A percentile compares a stretch with the other conserved stretches of the same genome.
Evolutionary conservation across 768 basidiomycete species (phyloP).

Genomic region (Leucocoprinus leucothites): DNA sequence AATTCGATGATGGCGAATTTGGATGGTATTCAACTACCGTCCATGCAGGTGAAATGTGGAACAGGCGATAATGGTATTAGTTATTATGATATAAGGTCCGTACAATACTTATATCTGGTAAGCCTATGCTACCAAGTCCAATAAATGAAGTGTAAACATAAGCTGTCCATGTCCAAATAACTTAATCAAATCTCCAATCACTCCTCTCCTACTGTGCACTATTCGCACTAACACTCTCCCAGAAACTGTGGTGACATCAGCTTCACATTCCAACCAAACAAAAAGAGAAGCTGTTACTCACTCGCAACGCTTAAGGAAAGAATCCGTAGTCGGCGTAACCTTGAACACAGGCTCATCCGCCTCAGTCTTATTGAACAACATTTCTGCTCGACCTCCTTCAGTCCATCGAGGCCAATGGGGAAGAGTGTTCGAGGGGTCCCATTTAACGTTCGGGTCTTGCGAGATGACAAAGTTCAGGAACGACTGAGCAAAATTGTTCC

Average conservation of each 20-base stretch:
- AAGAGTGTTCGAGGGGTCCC: slow-evolving; percentile 26
- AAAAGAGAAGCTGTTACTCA: not conserved
- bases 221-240: slow-evolving; percentile 5
- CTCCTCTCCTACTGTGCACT: slow-evolving; percentile 1
- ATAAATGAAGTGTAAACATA: too few relatives aligned
- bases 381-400: slow-evolving; percentile 27
- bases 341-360: slow-evolving; percentile 20
- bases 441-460: slow-evolving; percentile 29
- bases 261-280: not conserved
- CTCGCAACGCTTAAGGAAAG: slow-evolving; percentile 8
- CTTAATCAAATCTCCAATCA: too few relatives aligned
- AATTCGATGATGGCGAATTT: too few relatives aligned
- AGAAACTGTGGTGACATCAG: not conserved
- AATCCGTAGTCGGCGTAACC: not conserved
- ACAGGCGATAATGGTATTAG: too few relatives aligned
- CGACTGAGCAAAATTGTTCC: slow-evolving; percentile 32
- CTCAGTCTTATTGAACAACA: slow-evolving; percentile 44
- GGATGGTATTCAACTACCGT: too few relatives aligned
- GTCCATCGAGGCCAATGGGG: slow-evolving; percentile 33
- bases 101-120: too few relatives aligned
- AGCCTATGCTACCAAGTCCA: too few relatives aligned
- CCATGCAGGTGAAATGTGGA: too few relatives aligned
- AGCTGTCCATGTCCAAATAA: too few relatives aligned
- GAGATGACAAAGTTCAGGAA: slow-evolving; percentile 35
- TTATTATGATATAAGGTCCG: too few relatives aligned